phyloP scores from a whole-genome alignment of 2,329 filamentous ascomycete genomes.

The Ophiocordyceps sinensis region DNA sequence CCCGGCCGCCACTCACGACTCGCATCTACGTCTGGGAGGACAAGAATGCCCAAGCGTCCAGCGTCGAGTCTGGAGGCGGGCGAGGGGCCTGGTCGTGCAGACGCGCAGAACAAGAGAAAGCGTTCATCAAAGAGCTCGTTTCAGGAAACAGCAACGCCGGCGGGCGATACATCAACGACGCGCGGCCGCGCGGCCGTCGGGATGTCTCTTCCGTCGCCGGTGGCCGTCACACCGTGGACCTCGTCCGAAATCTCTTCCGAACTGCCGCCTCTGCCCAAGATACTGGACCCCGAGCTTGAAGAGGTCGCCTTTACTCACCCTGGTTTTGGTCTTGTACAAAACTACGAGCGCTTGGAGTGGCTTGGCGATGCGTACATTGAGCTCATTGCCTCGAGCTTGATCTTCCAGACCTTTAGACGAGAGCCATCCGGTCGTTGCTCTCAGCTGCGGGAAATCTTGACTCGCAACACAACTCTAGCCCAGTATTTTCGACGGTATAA shows the following conservation, averaged over 20 bases:
- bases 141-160: neutral
- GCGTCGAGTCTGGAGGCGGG: constrained; percentile 1
- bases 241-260: constrained; percentile 29
- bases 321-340: constrained; percentile 21
- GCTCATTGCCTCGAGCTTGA: constrained; percentile 57
- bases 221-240: constrained; percentile 29
- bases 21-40: neutral
- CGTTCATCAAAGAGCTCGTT: neutral
- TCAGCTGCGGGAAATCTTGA: constrained; percentile 62
- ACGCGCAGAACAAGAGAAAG: constrained; percentile 3
- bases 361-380: constrained; percentile 80
- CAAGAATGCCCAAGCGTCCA: constrained; percentile 23
- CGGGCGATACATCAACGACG: neutral
- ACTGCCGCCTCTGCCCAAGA: constrained; percentile 45
- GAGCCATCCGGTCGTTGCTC: constrained; percentile 55
- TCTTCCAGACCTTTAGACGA: constrained; percentile 56
- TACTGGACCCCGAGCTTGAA: constrained; percentile 45
- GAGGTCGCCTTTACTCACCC: constrained; percentile 53
- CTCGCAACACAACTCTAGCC: constrained; percentile 68
- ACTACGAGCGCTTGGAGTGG: constrained; percentile 78
- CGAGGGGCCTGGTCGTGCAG: neutral
- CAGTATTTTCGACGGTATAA: constrained; percentile 56
- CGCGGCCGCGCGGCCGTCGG: neutral
- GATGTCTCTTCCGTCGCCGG: constrained; percentile 5
- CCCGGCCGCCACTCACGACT: too few relatives aligned